Evolutionary conservation across 371 early-diverging fungal genomes (phyloP), one percentile per base, ranked within the genome.

Genomic region (Mucor piriformis): DNA sequence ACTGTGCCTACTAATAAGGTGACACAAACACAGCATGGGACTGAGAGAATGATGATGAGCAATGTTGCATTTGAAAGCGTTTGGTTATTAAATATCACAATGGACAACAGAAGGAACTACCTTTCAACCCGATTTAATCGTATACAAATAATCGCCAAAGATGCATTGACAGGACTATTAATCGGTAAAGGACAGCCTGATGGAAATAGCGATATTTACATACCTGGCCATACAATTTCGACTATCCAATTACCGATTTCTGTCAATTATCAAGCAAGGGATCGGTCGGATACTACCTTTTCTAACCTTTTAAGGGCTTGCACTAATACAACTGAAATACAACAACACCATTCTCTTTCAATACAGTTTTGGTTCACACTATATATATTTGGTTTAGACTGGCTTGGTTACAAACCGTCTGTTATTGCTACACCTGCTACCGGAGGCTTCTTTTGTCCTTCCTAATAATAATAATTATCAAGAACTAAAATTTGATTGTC

Each of bases 331-430:
- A 34, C 53, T 29, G 18, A 16, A 4, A 6, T 29, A 12, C 32
- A 34, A 20, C n/a, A 38, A 12, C 59, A 57, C 40, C 69, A 13
- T 25, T 32, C 61, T 21, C 34, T 72, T 15, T 63, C 64, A 8
- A 42, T 76, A 5, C 70, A 72, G 18, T 70, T 76, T 48, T 65
- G 69, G 67, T 58, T 76, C 21, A 70, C 72, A 3, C 15, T 76
- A 13, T 54, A 69, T 56, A 54, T 72, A 20, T 61, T 54, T 59
- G 67, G 64, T 11, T 33, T 72, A 27, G 72, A 72, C 49, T 72
- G 72, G 73, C 40, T 61, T 15, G 63, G 63, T 5, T 72, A 67
- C 40, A 63, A 62, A n/a, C 73, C 76, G 15, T 69, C 67, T 10
- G 34, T 72, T 4, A 63, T 70, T 27, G 70, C 70, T 24, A 54